phyloP scores from a whole-genome alignment of 2,329 filamentous ascomycete genomes.

The Talaromyces piceae region DNA sequence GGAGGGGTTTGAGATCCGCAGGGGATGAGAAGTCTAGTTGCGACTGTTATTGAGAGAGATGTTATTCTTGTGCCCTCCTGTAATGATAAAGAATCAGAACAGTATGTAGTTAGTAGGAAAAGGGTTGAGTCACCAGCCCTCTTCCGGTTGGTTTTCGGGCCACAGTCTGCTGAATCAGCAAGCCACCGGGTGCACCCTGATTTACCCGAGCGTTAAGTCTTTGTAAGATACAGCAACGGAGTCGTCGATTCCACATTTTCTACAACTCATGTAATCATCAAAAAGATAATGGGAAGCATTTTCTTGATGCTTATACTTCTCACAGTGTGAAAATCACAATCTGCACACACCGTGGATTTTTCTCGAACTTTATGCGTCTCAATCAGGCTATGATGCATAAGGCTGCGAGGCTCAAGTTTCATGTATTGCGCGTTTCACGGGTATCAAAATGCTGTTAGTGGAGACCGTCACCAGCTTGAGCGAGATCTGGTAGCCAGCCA shows the following conservation, averaged over 20 bases:
- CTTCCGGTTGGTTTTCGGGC: background rate
- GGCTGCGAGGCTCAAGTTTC: background rate
- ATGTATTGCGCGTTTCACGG: background rate
- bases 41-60: no score
- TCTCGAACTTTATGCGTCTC: background rate
- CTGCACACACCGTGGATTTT: background rate
- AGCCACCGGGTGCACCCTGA: background rate
- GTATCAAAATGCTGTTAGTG: conserved; percentile 8
- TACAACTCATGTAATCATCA: background rate
- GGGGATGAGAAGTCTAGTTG: no score
- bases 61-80: no score
- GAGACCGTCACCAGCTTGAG: background rate
- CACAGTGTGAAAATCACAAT: no score
- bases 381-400: background rate
- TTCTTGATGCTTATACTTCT: conserved; percentile 21
- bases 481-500: background rate
- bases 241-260: background rate
- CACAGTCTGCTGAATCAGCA: conserved; percentile 2
- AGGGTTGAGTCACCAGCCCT: no score
- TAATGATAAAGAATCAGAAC: no score
- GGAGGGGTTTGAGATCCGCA: conserved; percentile 53
- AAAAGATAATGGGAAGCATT: conserved; percentile 24
- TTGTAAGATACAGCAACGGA: conserved; percentile 13
- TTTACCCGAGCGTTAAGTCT: background rate
- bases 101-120: no score